Conservation (phyloP, 2,329 filamentous ascomycete species). For the Lithohypha guttulata region DNA sequence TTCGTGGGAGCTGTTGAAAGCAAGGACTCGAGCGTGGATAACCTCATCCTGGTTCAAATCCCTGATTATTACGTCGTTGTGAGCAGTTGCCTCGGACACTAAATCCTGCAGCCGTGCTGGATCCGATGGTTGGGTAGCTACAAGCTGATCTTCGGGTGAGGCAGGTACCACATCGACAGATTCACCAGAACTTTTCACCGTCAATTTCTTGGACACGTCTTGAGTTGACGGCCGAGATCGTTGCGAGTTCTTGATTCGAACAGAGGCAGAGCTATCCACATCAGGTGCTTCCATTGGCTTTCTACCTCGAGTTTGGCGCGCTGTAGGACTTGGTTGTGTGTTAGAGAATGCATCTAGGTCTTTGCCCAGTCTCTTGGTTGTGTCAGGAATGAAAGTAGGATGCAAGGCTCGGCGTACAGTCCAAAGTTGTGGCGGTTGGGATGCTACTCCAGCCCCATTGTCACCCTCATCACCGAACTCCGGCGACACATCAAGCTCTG, state of each 20-base stretch:
- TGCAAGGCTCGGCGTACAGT: too few relatives aligned
- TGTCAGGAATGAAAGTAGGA: slow-evolving; percentile 1
- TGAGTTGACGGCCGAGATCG: slow-evolving; percentile 2
- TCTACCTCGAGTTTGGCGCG: neutral
- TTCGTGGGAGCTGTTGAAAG: too few relatives aligned
- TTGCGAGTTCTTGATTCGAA: slow-evolving; percentile 7
- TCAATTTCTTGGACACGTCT: neutral
- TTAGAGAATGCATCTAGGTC: too few relatives aligned
- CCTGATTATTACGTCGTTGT: too few relatives aligned
- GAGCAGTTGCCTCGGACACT: too few relatives aligned
- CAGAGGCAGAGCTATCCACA: neutral
- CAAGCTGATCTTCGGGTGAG: slow-evolving; percentile 7
- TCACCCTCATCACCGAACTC: too few relatives aligned
- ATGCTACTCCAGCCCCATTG: too few relatives aligned
- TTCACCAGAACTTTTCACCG: slow-evolving; percentile 1
- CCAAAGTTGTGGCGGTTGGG: too few relatives aligned
- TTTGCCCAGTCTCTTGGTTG: neutral
- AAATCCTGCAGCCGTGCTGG: neutral
- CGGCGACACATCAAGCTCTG: too few relatives aligned
- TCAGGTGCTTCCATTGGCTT: neutral
- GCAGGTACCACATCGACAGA: slow-evolving; percentile 6
- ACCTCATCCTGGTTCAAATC: too few relatives aligned
- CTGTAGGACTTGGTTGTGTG: slow-evolving; percentile 1
- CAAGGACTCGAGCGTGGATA: too few relatives aligned
- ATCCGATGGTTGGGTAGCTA: neutral